Percentiles rank a stretch among this genome's conserved stretches.
These are phyloP conservation scores for Colletotrichum zoysiae DNA, from an alignment of 2,329 filamentous ascomycete genomes.

Conservation along the genomic window DNA sequence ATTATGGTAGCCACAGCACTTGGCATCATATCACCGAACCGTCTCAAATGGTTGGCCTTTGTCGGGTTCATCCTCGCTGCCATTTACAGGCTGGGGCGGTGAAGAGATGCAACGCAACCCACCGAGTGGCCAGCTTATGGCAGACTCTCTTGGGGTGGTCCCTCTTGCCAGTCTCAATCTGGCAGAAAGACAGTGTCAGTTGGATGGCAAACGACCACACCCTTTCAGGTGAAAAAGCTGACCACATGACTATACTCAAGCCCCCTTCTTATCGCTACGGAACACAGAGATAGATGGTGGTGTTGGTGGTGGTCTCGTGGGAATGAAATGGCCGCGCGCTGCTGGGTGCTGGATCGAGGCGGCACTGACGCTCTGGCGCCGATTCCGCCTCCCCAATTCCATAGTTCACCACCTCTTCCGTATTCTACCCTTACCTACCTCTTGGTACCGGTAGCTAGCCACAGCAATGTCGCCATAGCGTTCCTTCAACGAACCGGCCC, in stretches of 20 bases:
- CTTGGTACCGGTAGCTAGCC: neutral
- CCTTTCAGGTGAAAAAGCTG: conserved; percentile 12
- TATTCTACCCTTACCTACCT: neutral
- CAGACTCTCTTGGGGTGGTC: neutral
- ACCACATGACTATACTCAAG: conserved; percentile 32
- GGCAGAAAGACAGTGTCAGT: conserved; percentile 8
- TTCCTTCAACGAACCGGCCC: conserved; percentile 5
- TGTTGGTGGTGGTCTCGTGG: conserved; percentile 26
- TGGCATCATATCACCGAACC: conserved; percentile 1
- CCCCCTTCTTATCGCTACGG: conserved; percentile 6
- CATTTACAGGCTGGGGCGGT: conserved; percentile 2
- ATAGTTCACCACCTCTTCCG: neutral
- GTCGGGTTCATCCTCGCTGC: neutral
- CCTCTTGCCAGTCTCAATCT: conserved; percentile 12
- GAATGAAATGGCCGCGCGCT: conserved; percentile 9
- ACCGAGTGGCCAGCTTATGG: conserved; percentile 13
- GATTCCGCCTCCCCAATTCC: neutral
- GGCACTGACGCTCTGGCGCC: conserved; percentile 14
- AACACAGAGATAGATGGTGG: neutral
- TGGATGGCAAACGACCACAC: conserved; percentile 26
- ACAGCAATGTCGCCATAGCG: conserved; percentile 9
- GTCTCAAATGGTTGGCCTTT: conserved; percentile 2
- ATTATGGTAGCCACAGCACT: neutral
- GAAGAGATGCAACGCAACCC: conserved; percentile 5
- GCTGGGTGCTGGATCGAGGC: neutral